Evolutionary conservation across 2,329 filamentous ascomycete species (phyloP).

Genomic region (Claviceps spartinae): DNA sequence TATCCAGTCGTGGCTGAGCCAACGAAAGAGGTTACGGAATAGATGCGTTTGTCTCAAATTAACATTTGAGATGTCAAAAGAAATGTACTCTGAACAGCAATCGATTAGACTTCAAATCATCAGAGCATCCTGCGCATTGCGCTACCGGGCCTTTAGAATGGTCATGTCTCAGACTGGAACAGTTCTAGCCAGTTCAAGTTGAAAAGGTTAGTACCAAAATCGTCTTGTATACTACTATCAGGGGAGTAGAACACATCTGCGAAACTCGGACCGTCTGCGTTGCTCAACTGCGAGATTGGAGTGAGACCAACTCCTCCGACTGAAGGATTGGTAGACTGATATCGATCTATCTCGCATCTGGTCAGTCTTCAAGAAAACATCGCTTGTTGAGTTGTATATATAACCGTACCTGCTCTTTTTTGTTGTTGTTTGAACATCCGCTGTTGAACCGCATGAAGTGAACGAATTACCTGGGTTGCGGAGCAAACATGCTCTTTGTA

Average conservation of each 20-base stretch:
- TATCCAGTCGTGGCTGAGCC: not conserved
- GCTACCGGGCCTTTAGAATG: not conserved
- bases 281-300: not conserved
- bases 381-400: no score
- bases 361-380: not conserved
- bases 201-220: not conserved
- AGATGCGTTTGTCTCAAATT: not conserved
- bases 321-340: not conserved
- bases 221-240: not conserved
- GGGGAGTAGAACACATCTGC: not conserved
- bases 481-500: conserved; percentile 1
- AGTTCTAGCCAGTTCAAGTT: conserved; percentile 1
- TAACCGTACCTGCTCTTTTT: not conserved
- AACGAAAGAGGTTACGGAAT: not conserved
- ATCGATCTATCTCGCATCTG: not conserved
- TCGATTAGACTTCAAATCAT: not conserved
- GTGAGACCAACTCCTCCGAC: not conserved
- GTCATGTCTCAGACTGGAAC: not conserved
- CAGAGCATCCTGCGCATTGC: not conserved
- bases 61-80: not conserved
- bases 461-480: not conserved
- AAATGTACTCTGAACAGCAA: not conserved
- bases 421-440: conserved; percentile 1
- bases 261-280: not conserved
- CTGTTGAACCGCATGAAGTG: not conserved